Conservation (phyloP, 202 grass and related monocot species). For the Bolboschoenoplectus hybrid region DNA sequence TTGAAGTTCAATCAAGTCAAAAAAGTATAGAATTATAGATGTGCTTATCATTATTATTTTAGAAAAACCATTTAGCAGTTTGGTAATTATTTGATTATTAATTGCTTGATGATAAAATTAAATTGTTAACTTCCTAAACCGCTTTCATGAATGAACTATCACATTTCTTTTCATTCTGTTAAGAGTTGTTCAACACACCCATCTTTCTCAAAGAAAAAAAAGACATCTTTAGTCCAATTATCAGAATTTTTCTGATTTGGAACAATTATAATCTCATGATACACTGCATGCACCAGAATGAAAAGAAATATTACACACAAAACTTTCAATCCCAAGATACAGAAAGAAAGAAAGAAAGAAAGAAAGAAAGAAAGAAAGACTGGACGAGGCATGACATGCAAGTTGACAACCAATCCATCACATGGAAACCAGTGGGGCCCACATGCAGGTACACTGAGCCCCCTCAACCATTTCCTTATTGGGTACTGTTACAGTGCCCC, state of each 20-base stretch:
- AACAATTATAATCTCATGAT: slow-evolving; percentile 10
- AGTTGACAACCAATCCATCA: neutral
- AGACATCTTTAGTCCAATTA: neutral
- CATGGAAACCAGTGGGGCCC: neutral
- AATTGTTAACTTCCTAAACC: neutral
- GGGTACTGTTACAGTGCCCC: too few relatives aligned
- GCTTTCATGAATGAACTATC: neutral
- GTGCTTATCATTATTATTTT: neutral
- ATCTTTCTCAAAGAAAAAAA: too few relatives aligned
- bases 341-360: too few relatives aligned
- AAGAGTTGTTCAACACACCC: neutral
- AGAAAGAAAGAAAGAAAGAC: neutral
- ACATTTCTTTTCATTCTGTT: neutral
- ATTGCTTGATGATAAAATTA: neutral
- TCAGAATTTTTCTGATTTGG: neutral
- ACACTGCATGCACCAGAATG: neutral
- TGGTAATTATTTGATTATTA: neutral
- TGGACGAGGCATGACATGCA: neutral
- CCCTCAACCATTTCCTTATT: neutral
- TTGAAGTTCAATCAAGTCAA: too few relatives aligned
- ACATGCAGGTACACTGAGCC: neutral
- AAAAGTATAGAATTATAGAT: too few relatives aligned
- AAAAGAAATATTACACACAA: neutral
- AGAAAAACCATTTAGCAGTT: neutral
- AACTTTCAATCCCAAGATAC: neutral